A percentile compares a stretch with the other conserved stretches of the same genome.
phyloP scores from a whole-genome alignment of 192 early-diverging fungal genomes.

The Coemansia sp. region DNA sequence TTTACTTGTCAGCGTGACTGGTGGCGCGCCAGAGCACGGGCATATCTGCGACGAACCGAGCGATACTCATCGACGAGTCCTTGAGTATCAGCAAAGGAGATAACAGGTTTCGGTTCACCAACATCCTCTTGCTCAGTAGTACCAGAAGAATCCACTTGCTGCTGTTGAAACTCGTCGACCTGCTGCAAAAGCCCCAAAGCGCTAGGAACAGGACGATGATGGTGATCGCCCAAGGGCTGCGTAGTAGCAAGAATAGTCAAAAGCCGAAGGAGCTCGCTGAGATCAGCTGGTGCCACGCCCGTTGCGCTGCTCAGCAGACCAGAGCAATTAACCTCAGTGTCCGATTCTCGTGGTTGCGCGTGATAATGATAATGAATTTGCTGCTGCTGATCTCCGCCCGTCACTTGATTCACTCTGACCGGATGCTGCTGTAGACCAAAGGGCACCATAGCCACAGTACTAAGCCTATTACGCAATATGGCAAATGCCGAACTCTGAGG shows the following conservation, averaged over 20 bases:
- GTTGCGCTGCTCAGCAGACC: slow-evolving; percentile 22
- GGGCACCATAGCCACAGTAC: slow-evolving; percentile 64
- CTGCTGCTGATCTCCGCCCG: slow-evolving; percentile 1
- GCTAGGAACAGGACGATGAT: background rate
- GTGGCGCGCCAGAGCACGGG: slow-evolving; percentile 21
- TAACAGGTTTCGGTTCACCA: background rate
- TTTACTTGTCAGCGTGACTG: slow-evolving; percentile 6
- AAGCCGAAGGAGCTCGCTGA: slow-evolving; percentile 24
- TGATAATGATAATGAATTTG: slow-evolving; percentile 28
- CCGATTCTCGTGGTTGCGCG: background rate
- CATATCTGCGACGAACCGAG: slow-evolving; percentile 31
- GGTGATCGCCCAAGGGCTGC: background rate
- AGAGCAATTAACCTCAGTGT: background rate
- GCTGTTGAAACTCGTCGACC: slow-evolving; percentile 28
- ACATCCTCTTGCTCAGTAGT: background rate
- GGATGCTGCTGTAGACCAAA: too few species aligned
- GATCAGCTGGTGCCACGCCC: slow-evolving; percentile 16
- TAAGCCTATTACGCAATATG: slow-evolving; percentile 91
- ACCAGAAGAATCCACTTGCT: background rate
- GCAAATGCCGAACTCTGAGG: slow-evolving; percentile 98
- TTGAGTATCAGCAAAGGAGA: background rate
- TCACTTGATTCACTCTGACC: background rate
- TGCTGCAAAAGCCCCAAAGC: slow-evolving; percentile 20
- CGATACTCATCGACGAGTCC: slow-evolving; percentile 33
- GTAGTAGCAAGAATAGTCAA: background rate